Evolutionary conservation across 306 rosid species (phyloP).

Genomic region (Cucumis cinereus): DNA sequence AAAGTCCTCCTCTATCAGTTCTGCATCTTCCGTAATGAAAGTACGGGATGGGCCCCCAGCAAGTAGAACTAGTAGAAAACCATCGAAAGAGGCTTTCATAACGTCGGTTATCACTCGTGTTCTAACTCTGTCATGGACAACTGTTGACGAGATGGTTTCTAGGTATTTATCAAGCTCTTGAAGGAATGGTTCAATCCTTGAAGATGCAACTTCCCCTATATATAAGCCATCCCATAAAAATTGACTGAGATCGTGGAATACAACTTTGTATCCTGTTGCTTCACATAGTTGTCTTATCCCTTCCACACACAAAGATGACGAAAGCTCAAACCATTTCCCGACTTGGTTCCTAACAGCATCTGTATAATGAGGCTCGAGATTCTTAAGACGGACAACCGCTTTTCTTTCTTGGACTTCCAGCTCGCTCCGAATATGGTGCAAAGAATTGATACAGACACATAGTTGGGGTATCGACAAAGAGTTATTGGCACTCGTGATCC

Average conservation of each 20-base stretch:
- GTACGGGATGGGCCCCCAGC: constrained; percentile 91
- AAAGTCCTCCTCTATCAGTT: constrained; percentile 66
- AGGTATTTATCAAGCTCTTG: constrained; percentile 72
- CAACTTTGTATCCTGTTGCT: constrained; percentile 53
- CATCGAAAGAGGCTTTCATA: constrained; percentile 83
- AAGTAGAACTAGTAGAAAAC: constrained; percentile 62
- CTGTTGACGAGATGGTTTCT: constrained; percentile 76
- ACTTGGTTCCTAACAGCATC: constrained; percentile 23
- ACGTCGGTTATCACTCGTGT: constrained; percentile 74
- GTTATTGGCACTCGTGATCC: constrained; percentile 32
- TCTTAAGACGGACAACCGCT: constrained; percentile 44
- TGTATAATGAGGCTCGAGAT: constrained; percentile 21
- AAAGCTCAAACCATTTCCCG: constrained; percentile 53
- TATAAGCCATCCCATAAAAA: constrained; percentile 77
- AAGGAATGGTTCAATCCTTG: constrained; percentile 74
- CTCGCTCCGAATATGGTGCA: constrained; percentile 73
- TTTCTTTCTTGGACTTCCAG: constrained; percentile 61
- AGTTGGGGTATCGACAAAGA: constrained; percentile 53
- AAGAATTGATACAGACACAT: constrained; percentile 68
- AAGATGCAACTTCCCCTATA: constrained; percentile 43
- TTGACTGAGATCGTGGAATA: constrained; percentile 55
- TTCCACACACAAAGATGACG: constrained; percentile 52
- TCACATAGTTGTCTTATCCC: constrained; percentile 68
- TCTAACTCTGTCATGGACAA: constrained; percentile 67
- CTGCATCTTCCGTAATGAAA: constrained; percentile 53